Evolutionary conservation across 495 filamentous ascomycete genomes (phyloP), one percentile per base, ranked within the genome.

Genomic region (Penicillium coprophilum): DNA sequence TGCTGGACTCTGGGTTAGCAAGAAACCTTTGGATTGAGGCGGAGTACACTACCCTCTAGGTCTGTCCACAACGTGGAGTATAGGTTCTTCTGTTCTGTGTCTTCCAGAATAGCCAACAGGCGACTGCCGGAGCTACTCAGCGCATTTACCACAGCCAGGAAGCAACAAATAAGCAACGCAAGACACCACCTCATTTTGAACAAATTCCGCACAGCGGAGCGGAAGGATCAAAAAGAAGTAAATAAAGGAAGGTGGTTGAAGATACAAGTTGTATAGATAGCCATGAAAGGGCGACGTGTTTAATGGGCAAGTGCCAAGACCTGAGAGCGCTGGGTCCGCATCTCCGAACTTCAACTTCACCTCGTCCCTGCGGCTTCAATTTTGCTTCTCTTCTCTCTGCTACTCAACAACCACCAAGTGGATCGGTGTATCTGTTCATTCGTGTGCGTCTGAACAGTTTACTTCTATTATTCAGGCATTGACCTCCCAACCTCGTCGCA

Each of bases 21-120:
- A 69, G 31, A 10, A 21, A 40, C 28, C 28, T 32, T 0, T 0
- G 20, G 4, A 24, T 13, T 1, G 4, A 34, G 3, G 2, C 44
- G 55, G 0, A n/a, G 41, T 62, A 74, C 57, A 50, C 46, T 73
- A 96, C 94, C 82, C 78, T 89, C 80, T 44, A 98, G 74, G 72
- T 96, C 91, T 3, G 74, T 81, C 71, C 92, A 85, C 67, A 97
- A 91, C 63, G 83, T 86, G 45, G 88, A 89, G 72, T 94, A 98
- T 55, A 77, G 80, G 48, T 79, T 80, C 77, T 90, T 90, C 63
- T 96, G 90, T 34, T 80, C 78, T 52, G 81, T 74, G 57, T 97
- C 91, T 66, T 98, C 94, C 41, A 94, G 70, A 44, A 97, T 83
- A 28, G 94, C 92, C 63, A 97, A 75, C 71, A 98, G 72, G 69